Evolutionary conservation across 345 rosid genomes (phyloP).

Genomic region (Pseudoturritis turrita): DNA sequence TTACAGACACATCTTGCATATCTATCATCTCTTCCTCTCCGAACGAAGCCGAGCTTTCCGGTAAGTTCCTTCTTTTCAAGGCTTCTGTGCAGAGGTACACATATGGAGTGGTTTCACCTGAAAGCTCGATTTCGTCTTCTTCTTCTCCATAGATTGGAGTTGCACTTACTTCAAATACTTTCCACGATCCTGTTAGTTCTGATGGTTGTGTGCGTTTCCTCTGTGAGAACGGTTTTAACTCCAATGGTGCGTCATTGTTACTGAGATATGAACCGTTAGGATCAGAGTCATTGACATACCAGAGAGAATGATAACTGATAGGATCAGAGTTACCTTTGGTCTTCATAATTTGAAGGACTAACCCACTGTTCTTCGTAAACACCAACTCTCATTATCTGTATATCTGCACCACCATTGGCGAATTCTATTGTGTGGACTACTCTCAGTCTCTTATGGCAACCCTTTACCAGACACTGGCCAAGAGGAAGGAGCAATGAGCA

Average conservation of each 20-base stretch:
- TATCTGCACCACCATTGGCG: conserved; percentile 64
- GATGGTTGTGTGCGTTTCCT: conserved; percentile 64
- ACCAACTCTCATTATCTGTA: conserved; percentile 93
- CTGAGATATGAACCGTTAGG: conserved; percentile 4
- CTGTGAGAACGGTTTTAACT: conserved; percentile 66
- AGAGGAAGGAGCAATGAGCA: background rate
- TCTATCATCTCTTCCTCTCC: conserved; percentile 81
- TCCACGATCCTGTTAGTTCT: conserved; percentile 85
- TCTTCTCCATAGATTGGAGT: conserved; percentile 74
- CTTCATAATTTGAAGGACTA: conserved; percentile 58
- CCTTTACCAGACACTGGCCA: conserved; percentile 81
- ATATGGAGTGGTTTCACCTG: conserved; percentile 40
- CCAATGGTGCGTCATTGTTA: conserved; percentile 52
- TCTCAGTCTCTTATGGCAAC: conserved; percentile 93
- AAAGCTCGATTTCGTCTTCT: conserved; percentile 29
- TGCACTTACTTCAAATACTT: conserved; percentile 85
- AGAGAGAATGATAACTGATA: background rate
- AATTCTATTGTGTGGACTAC: conserved; percentile 85
- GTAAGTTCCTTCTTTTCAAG: conserved; percentile 69
- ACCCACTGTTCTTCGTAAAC: conserved; percentile 87
- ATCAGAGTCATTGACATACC: background rate
- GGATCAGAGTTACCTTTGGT: conserved; percentile 45
- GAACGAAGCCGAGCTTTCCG: conserved; percentile 54
- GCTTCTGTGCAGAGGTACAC: conserved; percentile 83
- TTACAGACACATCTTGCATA: conserved; percentile 65